Base-by-base conservation (phyloP, 225 moss, liverwort and hornwort genomes). In the Physcomitrium patens region DNA sequence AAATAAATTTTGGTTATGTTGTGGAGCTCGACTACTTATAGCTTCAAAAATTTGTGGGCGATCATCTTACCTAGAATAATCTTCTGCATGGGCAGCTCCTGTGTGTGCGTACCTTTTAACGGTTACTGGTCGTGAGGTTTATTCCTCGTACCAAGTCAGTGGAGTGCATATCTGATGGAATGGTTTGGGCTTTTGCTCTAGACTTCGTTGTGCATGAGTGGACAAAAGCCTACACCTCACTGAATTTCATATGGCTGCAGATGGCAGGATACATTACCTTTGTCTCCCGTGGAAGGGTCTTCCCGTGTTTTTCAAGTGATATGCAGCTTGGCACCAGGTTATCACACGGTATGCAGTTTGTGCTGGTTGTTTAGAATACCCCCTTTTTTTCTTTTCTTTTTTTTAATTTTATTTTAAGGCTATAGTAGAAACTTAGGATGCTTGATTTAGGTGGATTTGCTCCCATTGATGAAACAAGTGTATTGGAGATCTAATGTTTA, bases 201-300 rank as follows among this genome's bases (percentile, higher is more conserved):
- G 26, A 24, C 26, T 26, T 70, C 26, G n/a, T 60, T 60, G 17
- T 7, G 47, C 19, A 49, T 68, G 60, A 54, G 27, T 66, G 65
- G 58, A 70, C 17, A 65, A 9, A 46, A 71, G 52, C 44, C 31
- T 77, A 17, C 55, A 55, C 59, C 45, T 55, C 31, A 67, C 70
- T 72, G 71, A 68, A 69, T 53, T 62, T 11, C 42, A 31, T 73
- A 72, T 81, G 80, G 70, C 45, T 87, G 81, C 81, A 96, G 95
- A 89, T 97, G 94, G 97, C 94, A 94, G 87, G 97, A 97, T 23
- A 87, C 94, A 24, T 83, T 93, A 86, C 91, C 94, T 48, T 89
- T 97, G 86, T 97, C 96, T 78, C 94, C 91, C 27, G 84, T 94
- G 67, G 97, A 97, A 80, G 97, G 97, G 19, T 84, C 91, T 47